Evolutionary conservation across 2,329 filamentous ascomycete genomes (phyloP).

Genomic region (Acrodontium crateriforme): DNA sequence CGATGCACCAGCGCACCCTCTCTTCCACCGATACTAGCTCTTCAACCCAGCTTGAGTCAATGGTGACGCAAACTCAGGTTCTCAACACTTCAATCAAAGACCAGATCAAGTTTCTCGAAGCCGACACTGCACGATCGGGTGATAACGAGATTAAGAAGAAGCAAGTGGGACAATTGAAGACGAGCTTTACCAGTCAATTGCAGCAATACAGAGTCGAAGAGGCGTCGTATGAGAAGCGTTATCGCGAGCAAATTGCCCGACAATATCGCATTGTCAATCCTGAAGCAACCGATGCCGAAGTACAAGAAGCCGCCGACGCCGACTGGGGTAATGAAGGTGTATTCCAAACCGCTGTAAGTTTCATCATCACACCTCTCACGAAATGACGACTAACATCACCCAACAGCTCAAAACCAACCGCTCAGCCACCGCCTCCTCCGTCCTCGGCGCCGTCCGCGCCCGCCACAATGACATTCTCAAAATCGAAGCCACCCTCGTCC

Average conservation of each 20-base stretch:
- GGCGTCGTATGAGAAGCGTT: constrained; percentile 53
- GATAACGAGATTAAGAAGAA: constrained; percentile 53
- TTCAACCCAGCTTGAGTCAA: constrained; percentile 47
- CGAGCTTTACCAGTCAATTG: constrained; percentile 57
- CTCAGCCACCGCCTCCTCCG: constrained; percentile 55
- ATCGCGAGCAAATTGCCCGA: constrained; percentile 63
- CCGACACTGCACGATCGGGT: constrained; percentile 51
- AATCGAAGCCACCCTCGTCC: constrained; percentile 61
- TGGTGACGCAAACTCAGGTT: constrained; percentile 56
- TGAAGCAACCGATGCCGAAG: constrained; percentile 60
- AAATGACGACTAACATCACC: constrained; percentile 2
- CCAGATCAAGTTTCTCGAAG: constrained; percentile 63
- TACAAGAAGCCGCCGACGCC: constrained; percentile 51
- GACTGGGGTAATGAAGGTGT: constrained; percentile 70
- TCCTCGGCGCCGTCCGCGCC: constrained; percentile 65
- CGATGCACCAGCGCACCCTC: constrained; percentile 58
- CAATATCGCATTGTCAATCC: constrained; percentile 63
- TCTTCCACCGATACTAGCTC: constrained; percentile 45
- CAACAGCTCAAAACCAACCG: constrained; percentile 59
- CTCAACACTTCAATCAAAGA: constrained; percentile 65
- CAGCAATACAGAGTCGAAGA: constrained; percentile 60
- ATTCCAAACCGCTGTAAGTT: constrained; percentile 65
- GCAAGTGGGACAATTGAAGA: constrained; percentile 56
- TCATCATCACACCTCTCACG: not conserved
- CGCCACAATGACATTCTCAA: constrained; percentile 72